These are phyloP conservation scores for Epichloe sylvatica DNA, from an alignment of 2,329 filamentous ascomycete species.

Conservation along the genomic window DNA sequence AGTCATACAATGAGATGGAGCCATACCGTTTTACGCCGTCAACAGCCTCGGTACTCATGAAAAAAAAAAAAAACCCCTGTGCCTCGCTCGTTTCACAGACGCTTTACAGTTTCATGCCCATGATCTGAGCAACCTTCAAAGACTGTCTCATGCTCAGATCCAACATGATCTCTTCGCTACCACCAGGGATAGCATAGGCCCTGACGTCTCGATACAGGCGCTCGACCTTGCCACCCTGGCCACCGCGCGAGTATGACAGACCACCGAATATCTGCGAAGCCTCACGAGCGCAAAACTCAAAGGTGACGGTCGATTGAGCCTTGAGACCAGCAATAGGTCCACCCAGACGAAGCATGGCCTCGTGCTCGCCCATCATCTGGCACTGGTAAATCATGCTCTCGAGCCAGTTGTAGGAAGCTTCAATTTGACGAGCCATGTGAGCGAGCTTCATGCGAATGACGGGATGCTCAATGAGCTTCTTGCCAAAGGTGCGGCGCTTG, in stretches of 20 bases:
- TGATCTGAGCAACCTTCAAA: conserved; percentile 71
- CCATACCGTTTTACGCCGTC: neutral
- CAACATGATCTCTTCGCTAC: conserved; percentile 96
- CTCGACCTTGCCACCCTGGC: conserved; percentile 92
- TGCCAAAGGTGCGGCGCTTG: conserved; percentile 94
- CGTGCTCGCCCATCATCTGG: conserved; percentile 80
- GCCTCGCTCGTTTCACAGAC: neutral
- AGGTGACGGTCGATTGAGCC: conserved; percentile 84
- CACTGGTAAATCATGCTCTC: conserved; percentile 93
- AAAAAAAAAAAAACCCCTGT: neutral
- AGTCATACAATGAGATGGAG: neutral
- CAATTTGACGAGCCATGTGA: conserved; percentile 96
- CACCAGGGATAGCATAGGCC: conserved; percentile 91
- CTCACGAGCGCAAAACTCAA: conserved; percentile 95
- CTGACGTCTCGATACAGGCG: conserved; percentile 86
- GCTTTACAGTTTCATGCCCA: conserved; percentile 85
- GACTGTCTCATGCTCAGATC: conserved; percentile 90
- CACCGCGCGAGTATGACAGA: conserved; percentile 78
- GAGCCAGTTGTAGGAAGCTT: conserved; percentile 92
- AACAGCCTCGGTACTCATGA: neutral
- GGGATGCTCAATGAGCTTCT: conserved; percentile 90
- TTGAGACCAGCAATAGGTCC: conserved; percentile 90
- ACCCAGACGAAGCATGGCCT: conserved; percentile 91
- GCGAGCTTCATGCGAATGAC: conserved; percentile 97
- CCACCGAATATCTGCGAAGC: conserved; percentile 96